Evolutionary conservation across 2,329 filamentous ascomycete species (phyloP).

Genomic region (Capronia coronata): DNA sequence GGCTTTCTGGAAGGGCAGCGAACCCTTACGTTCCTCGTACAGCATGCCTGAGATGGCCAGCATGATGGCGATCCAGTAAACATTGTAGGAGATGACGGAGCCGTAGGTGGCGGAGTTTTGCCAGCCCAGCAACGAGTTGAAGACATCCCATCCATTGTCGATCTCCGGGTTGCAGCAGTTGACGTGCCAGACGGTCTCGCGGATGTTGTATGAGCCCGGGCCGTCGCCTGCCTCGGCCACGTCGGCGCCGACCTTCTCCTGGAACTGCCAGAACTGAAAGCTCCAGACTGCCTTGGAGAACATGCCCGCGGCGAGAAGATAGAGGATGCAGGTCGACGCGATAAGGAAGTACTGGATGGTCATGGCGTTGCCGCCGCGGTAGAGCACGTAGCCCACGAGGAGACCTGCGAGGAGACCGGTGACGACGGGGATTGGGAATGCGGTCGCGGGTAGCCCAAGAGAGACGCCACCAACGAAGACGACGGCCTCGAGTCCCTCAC

Average conservation of each 20-base stretch:
- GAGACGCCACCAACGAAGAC: conserved; percentile 81
- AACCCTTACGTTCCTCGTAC: conserved; percentile 51
- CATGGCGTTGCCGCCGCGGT: conserved; percentile 62
- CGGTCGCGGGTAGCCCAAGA: conserved; percentile 64
- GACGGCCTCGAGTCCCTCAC: conserved; percentile 79
- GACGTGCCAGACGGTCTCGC: conserved; percentile 72
- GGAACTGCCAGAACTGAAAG: conserved; percentile 65
- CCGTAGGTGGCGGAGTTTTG: conserved; percentile 82
- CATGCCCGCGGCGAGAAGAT: conserved; percentile 74
- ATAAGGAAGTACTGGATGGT: conserved; percentile 71
- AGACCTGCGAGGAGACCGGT: conserved; percentile 64
- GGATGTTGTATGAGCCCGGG: conserved; percentile 72
- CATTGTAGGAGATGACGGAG: conserved; percentile 77
- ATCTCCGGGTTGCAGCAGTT: conserved; percentile 73
- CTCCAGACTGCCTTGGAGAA: conserved; percentile 75
- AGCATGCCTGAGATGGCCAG: conserved; percentile 57
- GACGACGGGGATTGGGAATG: conserved; percentile 72
- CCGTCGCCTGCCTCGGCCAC: conserved; percentile 58
- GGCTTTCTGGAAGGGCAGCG: conserved; percentile 22
- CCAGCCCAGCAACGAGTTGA: conserved; percentile 83
- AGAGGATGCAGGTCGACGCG: conserved; percentile 71
- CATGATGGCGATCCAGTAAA: conserved; percentile 76
- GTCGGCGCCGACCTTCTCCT: conserved; percentile 50
- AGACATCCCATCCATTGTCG: conserved; percentile 76
- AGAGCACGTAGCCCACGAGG: conserved; percentile 65